Evolutionary conservation across 352 stramenopile species (phyloP).

Genomic region (Globisporangium radiosum): DNA sequence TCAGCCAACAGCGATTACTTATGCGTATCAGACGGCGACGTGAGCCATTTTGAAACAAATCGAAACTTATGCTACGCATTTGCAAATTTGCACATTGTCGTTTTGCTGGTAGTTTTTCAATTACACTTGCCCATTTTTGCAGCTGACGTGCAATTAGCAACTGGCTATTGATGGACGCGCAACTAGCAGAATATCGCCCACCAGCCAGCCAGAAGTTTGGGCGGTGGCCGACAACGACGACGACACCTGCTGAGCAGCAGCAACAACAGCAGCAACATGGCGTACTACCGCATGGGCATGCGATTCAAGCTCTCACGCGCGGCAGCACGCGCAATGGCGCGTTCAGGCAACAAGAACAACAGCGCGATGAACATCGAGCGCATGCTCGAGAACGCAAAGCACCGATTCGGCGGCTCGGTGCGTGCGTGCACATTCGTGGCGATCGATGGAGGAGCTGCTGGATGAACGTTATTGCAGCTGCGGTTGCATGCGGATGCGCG

Average conservation of each 20-base stretch:
- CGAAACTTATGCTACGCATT: too few species aligned
- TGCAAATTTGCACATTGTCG: too few species aligned
- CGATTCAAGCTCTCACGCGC: slow-evolving; percentile 61
- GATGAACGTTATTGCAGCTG: too few species aligned
- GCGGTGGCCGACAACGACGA: background rate
- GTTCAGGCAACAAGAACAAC: slow-evolving; percentile 38
- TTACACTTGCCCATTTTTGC: too few species aligned
- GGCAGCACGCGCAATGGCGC: slow-evolving; percentile 51
- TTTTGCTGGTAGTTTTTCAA: too few species aligned
- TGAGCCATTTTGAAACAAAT: too few species aligned
- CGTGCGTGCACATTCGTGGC: slow-evolving; percentile 5
- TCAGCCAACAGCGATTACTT: too few species aligned
- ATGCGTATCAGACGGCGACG: too few species aligned
- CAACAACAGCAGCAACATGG: too few species aligned
- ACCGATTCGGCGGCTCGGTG: slow-evolving; percentile 59
- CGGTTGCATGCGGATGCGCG: too few species aligned
- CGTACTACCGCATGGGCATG: slow-evolving; percentile 64
- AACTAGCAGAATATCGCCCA: background rate
- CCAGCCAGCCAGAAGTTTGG: background rate
- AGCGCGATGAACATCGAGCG: slow-evolving; percentile 47
- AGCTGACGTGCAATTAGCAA: background rate
- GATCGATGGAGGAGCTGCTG: too few species aligned
- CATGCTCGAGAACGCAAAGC: slow-evolving; percentile 57
- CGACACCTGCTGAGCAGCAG: slow-evolving; percentile 4
- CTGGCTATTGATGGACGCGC: background rate